These are phyloP conservation scores for Diversispora epigaea DNA, from an alignment of 192 early-diverging fungal species.

Conservation along the genomic window DNA sequence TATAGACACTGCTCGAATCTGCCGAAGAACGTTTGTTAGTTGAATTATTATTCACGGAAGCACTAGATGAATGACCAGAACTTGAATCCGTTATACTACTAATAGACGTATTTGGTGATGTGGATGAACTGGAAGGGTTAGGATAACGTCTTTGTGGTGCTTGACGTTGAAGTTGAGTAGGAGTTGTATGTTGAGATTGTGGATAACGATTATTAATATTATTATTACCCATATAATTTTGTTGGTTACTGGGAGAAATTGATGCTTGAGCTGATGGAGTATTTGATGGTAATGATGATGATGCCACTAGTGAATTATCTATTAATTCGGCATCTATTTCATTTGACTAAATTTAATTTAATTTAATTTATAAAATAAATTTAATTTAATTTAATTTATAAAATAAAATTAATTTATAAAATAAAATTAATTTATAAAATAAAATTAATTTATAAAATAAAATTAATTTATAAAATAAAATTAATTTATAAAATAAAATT, in stretches of 20 bases:
- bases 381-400: neutral
- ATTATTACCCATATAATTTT: slow-evolving; percentile 1
- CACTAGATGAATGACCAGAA: too few relatives aligned
- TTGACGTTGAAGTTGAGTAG: slow-evolving; percentile 35
- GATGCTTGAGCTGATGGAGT: slow-evolving; percentile 3
- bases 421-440: too few relatives aligned
- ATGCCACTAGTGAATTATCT: neutral
- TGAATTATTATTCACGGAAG: slow-evolving; percentile 9
- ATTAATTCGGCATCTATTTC: slow-evolving; percentile 1
- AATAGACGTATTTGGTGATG: slow-evolving; percentile 19
- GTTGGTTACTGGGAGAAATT: slow-evolving; percentile 12
- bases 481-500: too few relatives aligned
- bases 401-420: neutral
- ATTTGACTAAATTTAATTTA: neutral
- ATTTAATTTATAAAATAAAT: neutral
- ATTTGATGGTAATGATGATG: neutral
- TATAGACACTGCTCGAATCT: slow-evolving; percentile 3
- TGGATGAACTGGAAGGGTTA: neutral
- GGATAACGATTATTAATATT: neutral
- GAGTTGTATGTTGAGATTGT: slow-evolving; percentile 21
- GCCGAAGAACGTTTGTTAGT: slow-evolving; percentile 29
- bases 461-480: too few relatives aligned
- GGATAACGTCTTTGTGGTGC: slow-evolving; percentile 26
- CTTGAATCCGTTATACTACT: neutral
- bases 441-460: too few relatives aligned